phyloP scores from a whole-genome alignment of 306 rosid species.

The Pterocarpus santalinus region DNA sequence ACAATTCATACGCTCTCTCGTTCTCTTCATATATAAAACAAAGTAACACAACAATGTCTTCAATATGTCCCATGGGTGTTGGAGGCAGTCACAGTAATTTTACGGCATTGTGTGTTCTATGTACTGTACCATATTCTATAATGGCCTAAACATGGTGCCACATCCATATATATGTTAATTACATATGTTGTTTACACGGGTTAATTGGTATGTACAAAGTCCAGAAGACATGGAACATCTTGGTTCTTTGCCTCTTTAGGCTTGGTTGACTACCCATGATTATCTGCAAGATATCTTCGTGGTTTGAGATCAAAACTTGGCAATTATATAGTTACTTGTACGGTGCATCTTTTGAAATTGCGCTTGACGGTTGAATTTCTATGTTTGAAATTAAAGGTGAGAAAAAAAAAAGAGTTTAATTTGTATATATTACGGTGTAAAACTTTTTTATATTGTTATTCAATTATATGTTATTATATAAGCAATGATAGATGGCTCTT shows the following conservation, averaged over 20 bases:
- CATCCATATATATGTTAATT: neutral
- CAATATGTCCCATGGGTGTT: conserved; percentile 3
- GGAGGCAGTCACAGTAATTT: conserved; percentile 8
- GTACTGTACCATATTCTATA: conserved; percentile 4
- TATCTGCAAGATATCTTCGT: neutral
- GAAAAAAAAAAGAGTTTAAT: too few species aligned
- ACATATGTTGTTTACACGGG: conserved; percentile 8
- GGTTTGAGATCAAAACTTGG: conserved; percentile 7
- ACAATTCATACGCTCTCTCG: neutral
- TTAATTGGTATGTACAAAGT: conserved; percentile 31
- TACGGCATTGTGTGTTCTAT: neutral
- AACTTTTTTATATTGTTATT: too few species aligned
- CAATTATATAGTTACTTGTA: neutral
- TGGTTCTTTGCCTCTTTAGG: conserved; percentile 16
- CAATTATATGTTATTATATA: too few species aligned
- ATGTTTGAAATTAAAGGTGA: neutral
- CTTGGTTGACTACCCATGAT: conserved; percentile 7
- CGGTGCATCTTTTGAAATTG: neutral
- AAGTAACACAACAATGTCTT: neutral
- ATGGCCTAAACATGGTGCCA: conserved; percentile 19
- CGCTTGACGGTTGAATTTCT: neutral
- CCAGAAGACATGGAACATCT: conserved; percentile 15
- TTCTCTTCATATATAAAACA: neutral
- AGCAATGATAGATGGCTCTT: too few species aligned
- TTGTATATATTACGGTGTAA: too few species aligned